phyloP scores from a whole-genome alignment of 208 protist species.

The Trypanosoma platydactyli region DNA sequence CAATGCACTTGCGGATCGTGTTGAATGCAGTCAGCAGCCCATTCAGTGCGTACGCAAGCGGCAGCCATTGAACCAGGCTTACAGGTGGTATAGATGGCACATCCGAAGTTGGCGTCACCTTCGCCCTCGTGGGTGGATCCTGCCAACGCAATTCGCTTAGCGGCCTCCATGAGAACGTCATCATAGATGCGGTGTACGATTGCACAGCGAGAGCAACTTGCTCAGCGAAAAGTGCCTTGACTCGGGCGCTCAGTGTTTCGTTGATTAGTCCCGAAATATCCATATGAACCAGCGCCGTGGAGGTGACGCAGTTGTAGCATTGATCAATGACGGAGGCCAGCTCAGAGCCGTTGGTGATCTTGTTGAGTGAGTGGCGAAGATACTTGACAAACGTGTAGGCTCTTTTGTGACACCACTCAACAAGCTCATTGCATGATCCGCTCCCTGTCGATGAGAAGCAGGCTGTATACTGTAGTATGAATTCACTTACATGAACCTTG shows the following conservation, averaged over 20 bases:
- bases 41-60: constrained; percentile 84
- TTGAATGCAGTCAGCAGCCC: constrained; percentile 76
- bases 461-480: constrained; percentile 67
- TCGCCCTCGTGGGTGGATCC: not conserved
- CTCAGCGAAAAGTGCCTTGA: constrained; percentile 54
- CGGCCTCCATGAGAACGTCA: constrained; percentile 52
- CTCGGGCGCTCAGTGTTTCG: constrained; percentile 41
- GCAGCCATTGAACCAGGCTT: constrained; percentile 62
- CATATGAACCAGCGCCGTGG: constrained; percentile 46
- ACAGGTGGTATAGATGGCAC: constrained; percentile 24
- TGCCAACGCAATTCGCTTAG: constrained; percentile 18
- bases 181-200: constrained; percentile 65
- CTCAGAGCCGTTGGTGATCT: constrained; percentile 73
- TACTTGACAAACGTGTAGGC: constrained; percentile 41
- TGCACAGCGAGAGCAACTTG: constrained; percentile 53
- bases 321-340: constrained; percentile 77
- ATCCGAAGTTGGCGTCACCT: constrained; percentile 11
- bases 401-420: constrained; percentile 57
- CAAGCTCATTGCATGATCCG: constrained; percentile 31
- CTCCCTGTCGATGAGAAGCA: constrained; percentile 57
- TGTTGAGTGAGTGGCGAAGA: constrained; percentile 42
- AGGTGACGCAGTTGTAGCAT: constrained; percentile 41
- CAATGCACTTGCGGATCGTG: constrained; percentile 63
- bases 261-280: constrained; percentile 55
- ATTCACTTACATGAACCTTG: constrained; percentile 78